Percentiles rank a stretch among this genome's conserved stretches.
Conservation (phyloP, 2,329 filamentous ascomycete genomes). For the Pseudocercospora crystallina region DNA sequence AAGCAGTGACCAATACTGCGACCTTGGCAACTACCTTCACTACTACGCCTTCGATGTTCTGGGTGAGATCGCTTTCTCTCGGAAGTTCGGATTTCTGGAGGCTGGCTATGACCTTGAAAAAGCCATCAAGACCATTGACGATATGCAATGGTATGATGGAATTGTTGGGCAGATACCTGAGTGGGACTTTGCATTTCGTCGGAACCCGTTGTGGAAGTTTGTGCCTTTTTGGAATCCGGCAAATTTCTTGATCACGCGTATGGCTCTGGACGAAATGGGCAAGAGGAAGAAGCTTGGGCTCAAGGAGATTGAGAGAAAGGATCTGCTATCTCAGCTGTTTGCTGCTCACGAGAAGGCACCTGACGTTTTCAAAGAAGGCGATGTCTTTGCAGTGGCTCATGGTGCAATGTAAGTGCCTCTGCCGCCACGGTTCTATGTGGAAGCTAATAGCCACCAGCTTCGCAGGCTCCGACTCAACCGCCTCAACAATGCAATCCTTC, state of each 20-base stretch:
- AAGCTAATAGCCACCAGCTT: constrained; percentile 29
- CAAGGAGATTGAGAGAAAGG: constrained; percentile 50
- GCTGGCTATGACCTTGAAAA: constrained; percentile 52
- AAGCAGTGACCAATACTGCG: constrained; percentile 36
- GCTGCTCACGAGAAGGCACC: constrained; percentile 54
- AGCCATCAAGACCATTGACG: constrained; percentile 55
- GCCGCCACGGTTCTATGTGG: too few relatives aligned
- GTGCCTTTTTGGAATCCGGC: constrained; percentile 46
- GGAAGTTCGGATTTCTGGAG: constrained; percentile 55
- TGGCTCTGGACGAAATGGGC: constrained; percentile 52
- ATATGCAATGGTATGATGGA: constrained; percentile 55
- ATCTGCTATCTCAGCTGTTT: constrained; percentile 54
- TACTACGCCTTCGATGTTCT: constrained; percentile 40
- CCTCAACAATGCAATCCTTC: constrained; percentile 59
- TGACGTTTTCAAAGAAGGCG: constrained; percentile 50
- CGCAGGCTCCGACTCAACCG: constrained; percentile 62
- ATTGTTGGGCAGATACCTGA: constrained; percentile 54
- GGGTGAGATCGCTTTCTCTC: constrained; percentile 39
- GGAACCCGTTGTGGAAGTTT: constrained; percentile 52
- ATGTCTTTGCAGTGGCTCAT: constrained; percentile 59
- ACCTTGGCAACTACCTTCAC: constrained; percentile 47
- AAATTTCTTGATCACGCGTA: constrained; percentile 53
- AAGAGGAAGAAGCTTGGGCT: constrained; percentile 48
- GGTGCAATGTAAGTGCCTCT: constrained; percentile 55
- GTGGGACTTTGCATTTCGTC: constrained; percentile 49